Percentiles rank a stretch among this genome's conserved stretches.
Evolutionary conservation across 2,329 filamentous ascomycete species (phyloP).

Genomic region (Phialophora expanda): DNA sequence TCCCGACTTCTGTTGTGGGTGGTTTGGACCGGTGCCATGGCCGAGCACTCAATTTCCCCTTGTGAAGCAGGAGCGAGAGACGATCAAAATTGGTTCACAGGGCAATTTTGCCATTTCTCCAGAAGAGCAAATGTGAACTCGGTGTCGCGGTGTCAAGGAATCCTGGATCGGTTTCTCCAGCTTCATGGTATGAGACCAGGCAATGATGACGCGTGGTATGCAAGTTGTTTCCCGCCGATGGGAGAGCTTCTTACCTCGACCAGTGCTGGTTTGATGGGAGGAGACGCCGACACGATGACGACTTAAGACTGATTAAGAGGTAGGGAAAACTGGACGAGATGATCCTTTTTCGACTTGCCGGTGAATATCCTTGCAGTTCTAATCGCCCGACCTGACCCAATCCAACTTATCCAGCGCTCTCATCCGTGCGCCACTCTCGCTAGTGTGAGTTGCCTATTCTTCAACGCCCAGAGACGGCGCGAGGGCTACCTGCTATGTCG

Average conservation of each 20-base stretch:
- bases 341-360: not conserved
- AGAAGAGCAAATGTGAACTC: not conserved
- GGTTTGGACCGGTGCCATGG: conserved; percentile 10
- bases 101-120: not conserved
- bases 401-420: not conserved
- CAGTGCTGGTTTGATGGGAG: not conserved
- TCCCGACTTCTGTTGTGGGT: conserved; percentile 1
- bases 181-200: conserved; percentile 8
- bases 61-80: not conserved
- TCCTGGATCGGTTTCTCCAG: conserved; percentile 15
- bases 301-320: too few species aligned
- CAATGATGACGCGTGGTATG: not conserved
- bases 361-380: not conserved
- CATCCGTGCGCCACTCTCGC: not conserved
- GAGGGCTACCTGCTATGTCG: not conserved
- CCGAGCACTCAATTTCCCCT: not conserved
- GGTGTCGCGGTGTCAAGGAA: not conserved
- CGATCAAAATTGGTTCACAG: conserved; percentile 1
- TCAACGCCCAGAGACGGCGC: not conserved
- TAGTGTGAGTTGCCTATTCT: not conserved
- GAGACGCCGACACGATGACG: too few species aligned
- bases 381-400: not conserved
- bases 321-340: too few species aligned
- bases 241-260: not conserved
- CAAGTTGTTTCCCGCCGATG: not conserved